These are phyloP conservation scores for Naganishia liquefaciens DNA, from an alignment of 1,284 basidiomycete genomes.

Conservation along the genomic window DNA sequence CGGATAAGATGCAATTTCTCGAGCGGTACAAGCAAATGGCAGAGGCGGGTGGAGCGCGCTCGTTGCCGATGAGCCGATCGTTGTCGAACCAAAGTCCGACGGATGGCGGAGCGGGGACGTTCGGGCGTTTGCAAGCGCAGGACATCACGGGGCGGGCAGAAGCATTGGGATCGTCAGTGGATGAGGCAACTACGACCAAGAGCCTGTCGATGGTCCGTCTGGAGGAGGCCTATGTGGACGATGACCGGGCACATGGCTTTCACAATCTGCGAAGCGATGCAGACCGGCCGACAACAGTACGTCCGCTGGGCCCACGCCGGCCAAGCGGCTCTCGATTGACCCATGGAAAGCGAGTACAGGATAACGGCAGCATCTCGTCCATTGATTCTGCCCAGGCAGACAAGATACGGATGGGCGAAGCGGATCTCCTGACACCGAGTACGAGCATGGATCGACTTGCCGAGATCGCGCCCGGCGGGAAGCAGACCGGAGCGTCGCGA, in stretches of 20 bases:
- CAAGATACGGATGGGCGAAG: slow-evolving; percentile 26
- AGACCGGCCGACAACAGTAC: neutral
- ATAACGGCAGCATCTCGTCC: slow-evolving; percentile 44
- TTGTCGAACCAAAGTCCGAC: neutral
- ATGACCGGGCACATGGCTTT: slow-evolving; percentile 49
- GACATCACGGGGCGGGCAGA: neutral
- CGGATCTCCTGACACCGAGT: slow-evolving; percentile 48
- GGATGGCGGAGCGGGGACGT: too few relatives aligned
- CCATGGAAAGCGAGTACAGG: neutral
- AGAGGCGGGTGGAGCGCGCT: neutral
- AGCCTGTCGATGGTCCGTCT: slow-evolving; percentile 9
- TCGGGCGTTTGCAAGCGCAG: neutral
- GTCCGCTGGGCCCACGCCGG: slow-evolving; percentile 23
- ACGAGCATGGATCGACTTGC: slow-evolving; percentile 49
- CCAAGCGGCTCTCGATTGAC: slow-evolving; percentile 37
- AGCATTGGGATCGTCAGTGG: slow-evolving; percentile 2
- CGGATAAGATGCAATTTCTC: slow-evolving; percentile 55
- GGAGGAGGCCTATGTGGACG: slow-evolving; percentile 32
- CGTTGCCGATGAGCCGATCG: slow-evolving; percentile 30
- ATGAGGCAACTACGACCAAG: slow-evolving; percentile 11
- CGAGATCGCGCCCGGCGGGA: slow-evolving; percentile 34
- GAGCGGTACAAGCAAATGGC: slow-evolving; percentile 57
- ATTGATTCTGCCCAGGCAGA: slow-evolving; percentile 25
- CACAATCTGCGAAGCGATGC: neutral
- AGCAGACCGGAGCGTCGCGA: neutral